phyloP scores from a whole-genome alignment of 2,329 filamentous ascomycete genomes.

The Trichoderma hamatum region DNA sequence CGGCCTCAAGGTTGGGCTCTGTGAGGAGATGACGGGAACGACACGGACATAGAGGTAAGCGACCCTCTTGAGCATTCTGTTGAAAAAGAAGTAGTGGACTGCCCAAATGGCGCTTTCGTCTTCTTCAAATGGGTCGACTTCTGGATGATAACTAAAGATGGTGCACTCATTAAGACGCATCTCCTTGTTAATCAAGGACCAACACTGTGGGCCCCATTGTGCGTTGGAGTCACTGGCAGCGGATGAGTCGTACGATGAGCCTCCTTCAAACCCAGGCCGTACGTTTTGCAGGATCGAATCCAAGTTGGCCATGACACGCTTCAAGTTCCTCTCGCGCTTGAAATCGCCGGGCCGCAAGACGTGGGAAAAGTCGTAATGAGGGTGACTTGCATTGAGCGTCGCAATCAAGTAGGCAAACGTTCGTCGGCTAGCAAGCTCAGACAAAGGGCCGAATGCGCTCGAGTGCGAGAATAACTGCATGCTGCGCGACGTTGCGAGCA shows the following conservation, averaged over 20 bases:
- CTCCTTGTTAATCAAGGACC: constrained; percentile 89
- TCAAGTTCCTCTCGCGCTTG: constrained; percentile 77
- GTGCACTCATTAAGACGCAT: constrained; percentile 90
- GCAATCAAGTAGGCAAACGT: constrained; percentile 97
- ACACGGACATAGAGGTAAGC: constrained; percentile 92
- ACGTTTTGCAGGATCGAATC: constrained; percentile 88
- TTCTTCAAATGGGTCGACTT: constrained; percentile 87
- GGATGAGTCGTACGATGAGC: constrained; percentile 47
- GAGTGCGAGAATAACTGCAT: constrained; percentile 70
- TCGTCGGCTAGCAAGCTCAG: constrained; percentile 82
- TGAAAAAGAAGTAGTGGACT: constrained; percentile 97
- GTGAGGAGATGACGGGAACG: constrained; percentile 73
- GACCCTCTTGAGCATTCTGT: constrained; percentile 86
- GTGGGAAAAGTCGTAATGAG: constrained; percentile 93
- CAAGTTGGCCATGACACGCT: constrained; percentile 81
- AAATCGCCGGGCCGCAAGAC: constrained; percentile 89
- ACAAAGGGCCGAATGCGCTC: constrained; percentile 89
- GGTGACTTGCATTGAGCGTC: constrained; percentile 90
- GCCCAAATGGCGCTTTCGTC: constrained; percentile 95
- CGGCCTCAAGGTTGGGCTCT: constrained; percentile 55
- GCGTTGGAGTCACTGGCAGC: constrained; percentile 55
- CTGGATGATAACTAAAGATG: constrained; percentile 86
- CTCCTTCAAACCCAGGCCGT: constrained; percentile 62
- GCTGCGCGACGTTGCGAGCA: constrained; percentile 66
- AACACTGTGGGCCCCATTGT: constrained; percentile 87